Percentiles rank a stretch among this genome's conserved stretches.
These are phyloP conservation scores for Stramenopiles sp. DNA, from an alignment of 352 stramenopile species.

Conservation along the genomic window DNA sequence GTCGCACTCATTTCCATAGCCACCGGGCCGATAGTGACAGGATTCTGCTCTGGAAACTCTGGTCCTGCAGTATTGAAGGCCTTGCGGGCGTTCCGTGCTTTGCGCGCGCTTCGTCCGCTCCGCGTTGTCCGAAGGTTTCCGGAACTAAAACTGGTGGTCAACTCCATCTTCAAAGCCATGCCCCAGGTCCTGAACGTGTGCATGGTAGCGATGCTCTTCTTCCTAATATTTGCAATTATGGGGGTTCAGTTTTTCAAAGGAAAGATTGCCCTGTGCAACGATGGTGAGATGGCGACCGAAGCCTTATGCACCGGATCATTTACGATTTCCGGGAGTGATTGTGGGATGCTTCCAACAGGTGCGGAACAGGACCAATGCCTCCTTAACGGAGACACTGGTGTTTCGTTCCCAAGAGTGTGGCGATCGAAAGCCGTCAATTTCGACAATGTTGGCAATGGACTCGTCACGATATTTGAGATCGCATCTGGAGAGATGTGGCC, in stretches of 20 bases:
- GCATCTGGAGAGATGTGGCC: conserved; percentile 73
- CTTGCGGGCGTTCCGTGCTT: conserved; percentile 47
- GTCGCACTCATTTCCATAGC: no score
- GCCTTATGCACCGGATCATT: conserved; percentile 27
- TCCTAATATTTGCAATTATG: conserved; percentile 84
- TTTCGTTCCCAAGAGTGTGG: conserved; percentile 15
- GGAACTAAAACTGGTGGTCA: conserved; percentile 66
- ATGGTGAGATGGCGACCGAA: conserved; percentile 28
- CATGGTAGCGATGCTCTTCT: conserved; percentile 70
- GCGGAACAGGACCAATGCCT: no score
- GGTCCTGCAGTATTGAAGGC: conserved; percentile 17
- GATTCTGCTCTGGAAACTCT: no score
- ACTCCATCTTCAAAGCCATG: conserved; percentile 62
- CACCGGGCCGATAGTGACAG: no score
- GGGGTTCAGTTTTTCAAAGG: conserved; percentile 79
- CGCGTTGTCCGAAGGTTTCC: conserved; percentile 62
- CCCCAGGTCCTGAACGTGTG: conserved; percentile 61
- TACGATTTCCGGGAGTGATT: no score
- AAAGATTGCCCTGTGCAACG: conserved; percentile 49
- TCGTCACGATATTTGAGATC: conserved; percentile 72
- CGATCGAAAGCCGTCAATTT: conserved; percentile 39
- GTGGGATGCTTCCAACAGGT: no score
- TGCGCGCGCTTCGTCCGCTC: conserved; percentile 63
- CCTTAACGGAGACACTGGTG: conserved; percentile 14
- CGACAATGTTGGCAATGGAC: conserved; percentile 49